Conservation (phyloP, 306 rosid genomes). For the Citrullus amarus region DNA sequence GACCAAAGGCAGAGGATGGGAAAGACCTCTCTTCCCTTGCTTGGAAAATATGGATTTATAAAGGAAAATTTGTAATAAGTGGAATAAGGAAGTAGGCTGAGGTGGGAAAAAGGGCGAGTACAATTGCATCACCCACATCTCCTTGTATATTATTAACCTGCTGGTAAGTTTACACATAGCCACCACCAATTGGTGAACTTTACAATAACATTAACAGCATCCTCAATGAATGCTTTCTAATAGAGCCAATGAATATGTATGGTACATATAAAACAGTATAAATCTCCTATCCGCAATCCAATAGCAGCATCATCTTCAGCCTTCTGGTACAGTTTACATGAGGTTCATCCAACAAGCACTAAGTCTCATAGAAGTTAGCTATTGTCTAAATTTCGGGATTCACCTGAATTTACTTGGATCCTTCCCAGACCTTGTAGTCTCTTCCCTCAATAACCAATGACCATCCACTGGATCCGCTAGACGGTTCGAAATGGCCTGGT, state of each 20-base stretch:
- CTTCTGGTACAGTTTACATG: neutral
- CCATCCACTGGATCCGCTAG: slow-evolving; percentile 49
- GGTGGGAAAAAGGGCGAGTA: neutral
- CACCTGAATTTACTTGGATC: slow-evolving; percentile 14
- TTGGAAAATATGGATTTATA: neutral
- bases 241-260: neutral
- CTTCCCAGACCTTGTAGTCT: slow-evolving; percentile 85
- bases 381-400: neutral
- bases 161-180: neutral
- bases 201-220: neutral
- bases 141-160: neutral
- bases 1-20: neutral
- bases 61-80: neutral
- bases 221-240: neutral
- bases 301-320: neutral
- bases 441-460: slow-evolving; percentile 45
- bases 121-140: neutral
- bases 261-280: neutral
- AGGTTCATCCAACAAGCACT: neutral
- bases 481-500: slow-evolving; percentile 82
- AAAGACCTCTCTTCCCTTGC: neutral
- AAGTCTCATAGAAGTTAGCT: neutral
- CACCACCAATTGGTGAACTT: neutral
- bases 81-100: neutral
- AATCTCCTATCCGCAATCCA: neutral